Conservation (phyloP, 768 basidiomycete species). For the Kwoniella sp. region DNA sequence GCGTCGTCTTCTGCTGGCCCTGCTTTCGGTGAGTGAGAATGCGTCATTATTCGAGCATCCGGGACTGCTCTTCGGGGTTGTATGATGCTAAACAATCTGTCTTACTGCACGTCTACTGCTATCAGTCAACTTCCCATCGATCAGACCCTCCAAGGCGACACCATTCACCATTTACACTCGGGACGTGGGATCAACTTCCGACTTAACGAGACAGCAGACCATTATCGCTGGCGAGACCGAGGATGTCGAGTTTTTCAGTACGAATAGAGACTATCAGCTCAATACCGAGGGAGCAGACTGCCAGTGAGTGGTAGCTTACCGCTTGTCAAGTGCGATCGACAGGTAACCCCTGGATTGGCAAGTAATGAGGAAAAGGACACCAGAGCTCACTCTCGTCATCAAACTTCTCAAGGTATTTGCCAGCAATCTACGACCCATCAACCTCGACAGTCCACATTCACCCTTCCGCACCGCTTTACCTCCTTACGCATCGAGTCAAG, state of each 20-base stretch:
- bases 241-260: conserved; percentile 76
- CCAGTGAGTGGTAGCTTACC: conserved; percentile 61
- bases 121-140: conserved; percentile 55
- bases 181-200: conserved; percentile 24
- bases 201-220: conserved; percentile 47
- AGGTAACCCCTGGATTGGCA: too few relatives aligned
- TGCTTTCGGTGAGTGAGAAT: conserved; percentile 42
- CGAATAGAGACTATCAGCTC: conserved; percentile 60
- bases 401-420: conserved; percentile 65
- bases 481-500: conserved; percentile 79
- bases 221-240: conserved; percentile 82
- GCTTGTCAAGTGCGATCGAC: background rate
- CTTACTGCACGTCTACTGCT: too few relatives aligned
- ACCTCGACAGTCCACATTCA: conserved; percentile 69
- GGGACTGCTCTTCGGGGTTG: too few relatives aligned
- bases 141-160: conserved; percentile 47
- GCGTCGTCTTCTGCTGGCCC: conserved; percentile 38
- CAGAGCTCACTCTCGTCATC: background rate
- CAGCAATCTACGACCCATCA: conserved; percentile 78
- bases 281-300: conserved; percentile 62
- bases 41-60: background rate
- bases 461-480: conserved; percentile 64
- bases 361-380: too few relatives aligned
- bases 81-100: too few relatives aligned
- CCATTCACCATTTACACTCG: conserved; percentile 50